Percentiles rank a stretch among this genome's conserved stretches.
Evolutionary conservation across 768 basidiomycete genomes (phyloP).

Genomic region (Tylopilus intermedius): DNA sequence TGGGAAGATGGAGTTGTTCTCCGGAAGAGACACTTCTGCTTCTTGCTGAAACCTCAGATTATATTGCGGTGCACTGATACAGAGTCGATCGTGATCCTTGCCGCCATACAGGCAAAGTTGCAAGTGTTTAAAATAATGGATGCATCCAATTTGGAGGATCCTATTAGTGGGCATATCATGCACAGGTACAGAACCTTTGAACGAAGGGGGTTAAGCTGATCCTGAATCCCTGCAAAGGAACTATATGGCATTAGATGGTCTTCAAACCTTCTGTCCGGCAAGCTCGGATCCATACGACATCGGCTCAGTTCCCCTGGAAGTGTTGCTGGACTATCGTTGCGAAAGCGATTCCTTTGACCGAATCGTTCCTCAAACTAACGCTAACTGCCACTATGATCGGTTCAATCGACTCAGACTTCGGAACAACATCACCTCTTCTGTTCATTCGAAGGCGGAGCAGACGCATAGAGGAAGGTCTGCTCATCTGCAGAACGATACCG

Average conservation of each 20-base stretch:
- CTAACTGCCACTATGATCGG: constrained; percentile 84
- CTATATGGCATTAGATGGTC: constrained; percentile 69
- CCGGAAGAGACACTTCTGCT: constrained; percentile 69
- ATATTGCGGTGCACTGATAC: constrained; percentile 59
- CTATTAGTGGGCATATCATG: constrained; percentile 81
- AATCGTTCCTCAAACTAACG: constrained; percentile 84
- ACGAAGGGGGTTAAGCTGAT: not conserved
- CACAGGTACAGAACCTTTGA: constrained; percentile 49
- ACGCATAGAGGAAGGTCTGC: constrained; percentile 23
- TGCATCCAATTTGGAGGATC: constrained; percentile 69
- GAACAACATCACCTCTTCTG: constrained; percentile 61
- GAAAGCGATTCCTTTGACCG: constrained; percentile 83
- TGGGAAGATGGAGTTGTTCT: constrained; percentile 71
- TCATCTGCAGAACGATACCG: constrained; percentile 64
- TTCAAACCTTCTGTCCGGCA: constrained; percentile 84
- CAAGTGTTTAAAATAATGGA: constrained; percentile 82
- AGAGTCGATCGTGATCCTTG: constrained; percentile 63
- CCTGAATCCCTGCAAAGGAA: constrained; percentile 44
- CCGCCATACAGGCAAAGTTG: constrained; percentile 75
- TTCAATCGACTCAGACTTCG: constrained; percentile 88
- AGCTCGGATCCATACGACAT: constrained; percentile 36
- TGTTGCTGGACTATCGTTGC: constrained; percentile 78
- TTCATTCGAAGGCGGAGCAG: constrained; percentile 37
- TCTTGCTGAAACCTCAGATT: constrained; percentile 90
- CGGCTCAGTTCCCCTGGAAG: constrained; percentile 80